Evolutionary conservation across 1,284 basidiomycete genomes (phyloP).

Genomic region (Cystobasidium slooffiae): DNA sequence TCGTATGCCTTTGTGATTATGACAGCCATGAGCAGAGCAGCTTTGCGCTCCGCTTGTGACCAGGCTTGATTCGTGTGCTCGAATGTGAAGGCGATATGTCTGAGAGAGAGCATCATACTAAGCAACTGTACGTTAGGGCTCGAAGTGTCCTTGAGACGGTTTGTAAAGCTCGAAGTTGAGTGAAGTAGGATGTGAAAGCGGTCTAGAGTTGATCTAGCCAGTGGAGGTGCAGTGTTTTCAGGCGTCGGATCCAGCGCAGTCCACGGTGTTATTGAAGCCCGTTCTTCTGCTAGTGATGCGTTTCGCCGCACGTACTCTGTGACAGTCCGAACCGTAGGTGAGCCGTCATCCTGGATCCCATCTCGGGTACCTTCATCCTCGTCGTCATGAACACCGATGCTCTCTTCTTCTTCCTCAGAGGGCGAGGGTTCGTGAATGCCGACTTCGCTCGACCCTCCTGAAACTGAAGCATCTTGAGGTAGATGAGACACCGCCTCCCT

Average conservation of each 20-base stretch:
- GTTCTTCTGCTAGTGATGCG: conserved; percentile 12
- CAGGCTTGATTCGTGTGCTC: conserved; percentile 20
- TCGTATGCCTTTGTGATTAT: not conserved
- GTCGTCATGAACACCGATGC: not conserved
- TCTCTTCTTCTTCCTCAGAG: not conserved
- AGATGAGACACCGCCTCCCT: not conserved
- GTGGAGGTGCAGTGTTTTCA: not conserved
- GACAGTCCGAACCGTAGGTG: not conserved
- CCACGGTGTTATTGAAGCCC: not conserved
- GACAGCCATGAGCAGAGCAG: conserved; percentile 21
- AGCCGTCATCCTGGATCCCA: not conserved
- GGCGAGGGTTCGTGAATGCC: not conserved
- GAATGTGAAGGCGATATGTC: conserved; percentile 17
- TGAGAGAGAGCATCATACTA: not conserved
- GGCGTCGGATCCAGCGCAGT: conserved; percentile 1
- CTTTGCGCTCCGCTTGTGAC: conserved; percentile 6
- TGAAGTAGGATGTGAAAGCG: conserved; percentile 31
- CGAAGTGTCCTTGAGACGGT: conserved; percentile 1
- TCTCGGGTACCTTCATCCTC: not conserved
- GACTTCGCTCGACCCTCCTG: not conserved
- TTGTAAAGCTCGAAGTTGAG: conserved; percentile 26
- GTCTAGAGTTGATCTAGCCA: conserved; percentile 21
- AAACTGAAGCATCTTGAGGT: not conserved
- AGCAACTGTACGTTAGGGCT: not conserved
- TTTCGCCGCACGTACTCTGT: conserved; percentile 20